A percentile compares a stretch with the other conserved stretches of the same genome.
Evolutionary conservation across 1,284 basidiomycete species (phyloP).

Genomic region (Naganishia albida): DNA sequence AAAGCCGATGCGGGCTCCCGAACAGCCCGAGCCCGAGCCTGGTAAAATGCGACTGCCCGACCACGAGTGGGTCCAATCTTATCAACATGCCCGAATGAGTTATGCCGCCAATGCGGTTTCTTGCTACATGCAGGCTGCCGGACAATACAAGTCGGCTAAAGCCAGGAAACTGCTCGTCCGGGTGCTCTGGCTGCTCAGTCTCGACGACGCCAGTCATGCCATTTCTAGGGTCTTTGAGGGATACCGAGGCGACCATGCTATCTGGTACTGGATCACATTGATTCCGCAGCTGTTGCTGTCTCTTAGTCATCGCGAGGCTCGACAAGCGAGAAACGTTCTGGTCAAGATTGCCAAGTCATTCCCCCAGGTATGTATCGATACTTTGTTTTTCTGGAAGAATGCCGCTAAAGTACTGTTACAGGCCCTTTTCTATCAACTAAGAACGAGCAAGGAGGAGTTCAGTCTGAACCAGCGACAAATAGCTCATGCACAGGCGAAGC

Average conservation of each 20-base stretch:
- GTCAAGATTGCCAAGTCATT: slow-evolving; percentile 88
- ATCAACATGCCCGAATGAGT: slow-evolving; percentile 57
- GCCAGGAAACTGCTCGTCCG: slow-evolving; percentile 87
- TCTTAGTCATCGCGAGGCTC: slow-evolving; percentile 85
- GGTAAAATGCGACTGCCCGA: slow-evolving; percentile 72
- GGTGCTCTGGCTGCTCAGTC: slow-evolving; percentile 92
- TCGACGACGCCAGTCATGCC: slow-evolving; percentile 72
- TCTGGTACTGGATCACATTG: slow-evolving; percentile 99
- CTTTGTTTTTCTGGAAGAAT: slow-evolving; percentile 13
- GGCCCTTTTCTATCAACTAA: slow-evolving; percentile 93
- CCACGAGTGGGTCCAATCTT: slow-evolving; percentile 47
- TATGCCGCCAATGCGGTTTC: slow-evolving; percentile 89
- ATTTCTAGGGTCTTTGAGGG: slow-evolving; percentile 91
- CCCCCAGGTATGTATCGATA: slow-evolving; percentile 71
- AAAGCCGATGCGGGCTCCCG: slow-evolving; percentile 45
- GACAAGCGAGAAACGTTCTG: slow-evolving; percentile 86
- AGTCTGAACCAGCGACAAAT: slow-evolving; percentile 50
- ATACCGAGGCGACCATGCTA: slow-evolving; percentile 94
- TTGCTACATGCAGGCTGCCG: slow-evolving; percentile 97
- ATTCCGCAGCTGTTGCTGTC: slow-evolving; percentile 95
- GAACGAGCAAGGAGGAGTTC: slow-evolving; percentile 90
- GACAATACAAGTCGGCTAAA: slow-evolving; percentile 92
- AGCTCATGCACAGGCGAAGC: slow-evolving; percentile 36
- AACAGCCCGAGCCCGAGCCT: slow-evolving; percentile 48
- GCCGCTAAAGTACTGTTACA: slow-evolving; percentile 49